Base-by-base conservation (phyloP, 495 filamentous ascomycete species). In the Staphylotrichum longicolle region DNA sequence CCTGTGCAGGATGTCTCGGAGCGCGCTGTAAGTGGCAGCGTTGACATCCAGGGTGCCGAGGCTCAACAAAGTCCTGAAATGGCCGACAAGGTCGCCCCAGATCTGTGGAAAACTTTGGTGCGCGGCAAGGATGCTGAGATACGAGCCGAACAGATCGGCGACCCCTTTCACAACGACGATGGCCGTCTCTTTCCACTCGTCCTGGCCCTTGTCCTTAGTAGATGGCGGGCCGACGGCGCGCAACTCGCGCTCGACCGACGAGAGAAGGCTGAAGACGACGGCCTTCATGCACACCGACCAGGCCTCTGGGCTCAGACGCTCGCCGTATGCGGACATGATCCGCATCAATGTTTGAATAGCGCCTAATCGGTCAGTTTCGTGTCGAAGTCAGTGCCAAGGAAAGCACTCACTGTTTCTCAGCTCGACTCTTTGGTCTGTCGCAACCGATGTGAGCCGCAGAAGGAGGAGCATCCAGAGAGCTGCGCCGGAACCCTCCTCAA, bases 261-360 rank as follows among this genome's bases (percentile, higher is more conserved):
- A 73, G 11, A 95, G 77, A 78, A 96, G 85, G 45, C 82, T 82
- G 67, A 93, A 91, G 8, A 96, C 79, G 7, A 96, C 87, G 9
- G 84, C 83, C 58, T 88, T 86, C 52, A 96, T 82, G 70, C 91
- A 96, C 51, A 92, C 78, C 40, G 85, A 86, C 93, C 92, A 96
- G 10, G 91, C 87, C 66, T 87, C 82, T 0, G 89, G 83, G 10
- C 83, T 85, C 11, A 98, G 80, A 53, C 87, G 86, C 66, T 93
- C 90, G 34, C 89, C 92, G 61, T 92, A 91, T 4, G 90, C 91
- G 74, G 95, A 90, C 63, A 98, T 91, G 54, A 98, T 97, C 42
- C 92, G 82, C 57, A 97, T 83, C 14, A 97, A 75, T 0, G 92
- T 96, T 70, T 96, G 93, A 39, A 98, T 86, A 6, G 92, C 90